Evolutionary conservation across 805 yeast genomes (phyloP), one percentile per base, ranked within the genome.

Genomic region (Candida saitoana): DNA sequence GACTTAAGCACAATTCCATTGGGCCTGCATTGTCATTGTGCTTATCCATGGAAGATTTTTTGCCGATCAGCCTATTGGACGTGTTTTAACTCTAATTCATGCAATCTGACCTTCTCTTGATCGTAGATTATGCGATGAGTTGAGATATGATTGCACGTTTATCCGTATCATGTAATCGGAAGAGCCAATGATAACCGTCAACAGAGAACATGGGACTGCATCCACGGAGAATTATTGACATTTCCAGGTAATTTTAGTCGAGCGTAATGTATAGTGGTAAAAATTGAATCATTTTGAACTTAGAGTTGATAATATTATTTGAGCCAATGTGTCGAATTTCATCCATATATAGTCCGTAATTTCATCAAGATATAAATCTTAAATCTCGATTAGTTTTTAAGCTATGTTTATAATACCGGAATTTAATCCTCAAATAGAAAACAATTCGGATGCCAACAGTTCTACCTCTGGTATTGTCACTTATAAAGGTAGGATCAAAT

Each of bases 401-500:
- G 9, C 12, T 22, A 39, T 39, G 42, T 39, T 39, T 18, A 39
- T 39, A 4, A 39, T 39, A 4, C 36, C 42, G n/a, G 42, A 39
- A 18, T 39, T 39, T 17, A 39, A 39, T 25, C 42, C 42, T 24
- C 29, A 39, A 3, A 25, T 34, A 4, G 36, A 39, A 15, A 17
- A 12, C 8, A 34, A 25, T 18, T 22, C 27, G 6, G 32, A 36
- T n/a, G 18, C 5, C 5, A 24, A 27, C n/a, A 19, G 9, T 12
- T 20, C 22, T n/a, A 8, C 25, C 16, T 4, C 37, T 27, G 11
- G 27, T 11, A 75, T 78, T 80, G 79, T 76, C 50, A 78, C 87
- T 0, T 83, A 82, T 52, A 69, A 63, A 43, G 91, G 91, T 0
- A 61, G 72, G 22, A 73, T 84, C 11, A 67, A 72, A 20, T 66